Base-by-base conservation (phyloP, 1,139 yeast species). In the Yamadazyma songkhlaensis region DNA sequence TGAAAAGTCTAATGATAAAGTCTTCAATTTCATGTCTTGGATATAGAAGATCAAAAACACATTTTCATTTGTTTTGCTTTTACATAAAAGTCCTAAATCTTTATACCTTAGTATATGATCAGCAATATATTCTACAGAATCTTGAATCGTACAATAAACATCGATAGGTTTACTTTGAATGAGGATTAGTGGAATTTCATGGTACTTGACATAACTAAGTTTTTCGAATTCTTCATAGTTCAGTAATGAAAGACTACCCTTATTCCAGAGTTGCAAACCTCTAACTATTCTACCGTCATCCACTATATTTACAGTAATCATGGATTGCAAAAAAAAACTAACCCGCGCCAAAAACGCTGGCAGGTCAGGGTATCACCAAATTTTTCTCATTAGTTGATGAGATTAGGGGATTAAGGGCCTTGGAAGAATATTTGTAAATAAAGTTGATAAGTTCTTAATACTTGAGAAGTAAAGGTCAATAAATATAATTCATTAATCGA, bases 221-320 rank as follows among this genome's bases (percentile, higher is more conserved):
- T 31, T 34, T 13, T 27, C 31, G 35, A 38, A 49, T 9, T 32
- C 36, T 25, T 33, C 47, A 29, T 36, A 35, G 34, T 36, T 29
- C 10, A 6, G 31, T 13, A 44, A 31, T 6, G 43, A 47, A 3
- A 42, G 30, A 14, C 32, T 35, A 10, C 35, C 35, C 23, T 42
- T 45, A 15, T 43, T 39, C 67, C 66, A 61, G 36, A 62, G 34
- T 39, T 63, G 67, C 12, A 63, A 45, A 43, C 59, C 66, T 2
- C 46, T 41, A 4, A 49, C 20, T 5, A 15, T 15, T n/a, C 29
- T 35, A 32, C 41, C 37, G 14, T 38, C 40, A 22, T 49, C 47
- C 29, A 43, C 21, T 28, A 55, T 32, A 9, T 40, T 36, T 5
- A 53, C 34, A 12, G 50, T 47, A 20, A 37, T 27, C 39, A 38